Evolutionary conservation across 495 filamentous ascomycete species (phyloP).

Genomic region (Talaromyces stipitatus): DNA sequence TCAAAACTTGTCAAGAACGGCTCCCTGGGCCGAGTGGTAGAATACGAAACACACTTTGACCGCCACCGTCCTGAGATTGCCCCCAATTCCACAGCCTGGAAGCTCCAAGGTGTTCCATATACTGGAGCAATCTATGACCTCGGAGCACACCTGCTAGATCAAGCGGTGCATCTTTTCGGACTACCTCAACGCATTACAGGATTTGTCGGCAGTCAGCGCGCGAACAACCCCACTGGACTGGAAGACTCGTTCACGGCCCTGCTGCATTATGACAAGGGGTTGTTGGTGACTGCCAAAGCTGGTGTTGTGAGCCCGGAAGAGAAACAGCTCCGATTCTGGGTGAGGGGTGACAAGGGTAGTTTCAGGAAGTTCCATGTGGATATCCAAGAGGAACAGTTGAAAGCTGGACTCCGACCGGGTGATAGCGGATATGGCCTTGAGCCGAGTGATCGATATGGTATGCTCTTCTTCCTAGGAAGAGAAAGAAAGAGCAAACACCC

Average conservation of each 20-base stretch:
- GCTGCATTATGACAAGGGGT: constrained; percentile 53
- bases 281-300: constrained; percentile 61
- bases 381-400: constrained; percentile 75
- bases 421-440: constrained; percentile 64
- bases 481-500: not conserved
- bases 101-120: constrained; percentile 57
- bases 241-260: constrained; percentile 66
- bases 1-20: constrained; percentile 49
- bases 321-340: constrained; percentile 70
- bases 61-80: constrained; percentile 57
- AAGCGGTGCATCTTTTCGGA: constrained; percentile 72
- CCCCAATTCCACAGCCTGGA: constrained; percentile 52
- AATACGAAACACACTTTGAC: constrained; percentile 82
- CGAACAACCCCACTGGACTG: constrained; percentile 43
- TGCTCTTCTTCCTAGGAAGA: not conserved
- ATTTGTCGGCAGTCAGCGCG: constrained; percentile 59
- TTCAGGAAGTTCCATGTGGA: constrained; percentile 77
- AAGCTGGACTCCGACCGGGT: constrained; percentile 55
- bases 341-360: constrained; percentile 71
- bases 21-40: constrained; percentile 59
- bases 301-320: constrained; percentile 62
- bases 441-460: constrained; percentile 44
- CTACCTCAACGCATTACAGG: constrained; percentile 61
- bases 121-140: constrained; percentile 76
- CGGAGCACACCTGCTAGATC: constrained; percentile 78